These are phyloP conservation scores for Amaranthus hypochondriacus DNA, from an alignment of 148 eudicot genomes.

Conservation along the genomic window DNA sequence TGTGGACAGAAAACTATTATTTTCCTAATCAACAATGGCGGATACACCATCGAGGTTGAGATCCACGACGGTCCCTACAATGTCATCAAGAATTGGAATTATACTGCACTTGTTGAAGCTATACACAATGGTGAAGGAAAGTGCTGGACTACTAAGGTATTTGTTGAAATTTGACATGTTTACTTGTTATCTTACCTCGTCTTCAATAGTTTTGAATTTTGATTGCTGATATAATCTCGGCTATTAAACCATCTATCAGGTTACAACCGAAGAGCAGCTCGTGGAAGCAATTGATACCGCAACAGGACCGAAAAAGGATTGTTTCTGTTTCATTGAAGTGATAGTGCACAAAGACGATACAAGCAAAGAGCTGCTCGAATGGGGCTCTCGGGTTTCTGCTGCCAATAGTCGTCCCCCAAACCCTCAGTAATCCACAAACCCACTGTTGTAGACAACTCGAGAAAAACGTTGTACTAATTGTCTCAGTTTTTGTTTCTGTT, in stretches of 20 bases:
- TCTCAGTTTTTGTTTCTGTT: too few relatives aligned
- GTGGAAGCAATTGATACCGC: constrained; percentile 55
- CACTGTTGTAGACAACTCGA: too few relatives aligned
- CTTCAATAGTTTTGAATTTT: not conserved
- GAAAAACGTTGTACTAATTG: too few relatives aligned
- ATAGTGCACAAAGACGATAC: constrained; percentile 74
- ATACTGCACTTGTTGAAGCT: constrained; percentile 73
- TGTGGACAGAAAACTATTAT: constrained; percentile 66
- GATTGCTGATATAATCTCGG: not conserved
- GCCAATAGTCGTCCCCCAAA: too few relatives aligned
- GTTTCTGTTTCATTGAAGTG: constrained; percentile 68
- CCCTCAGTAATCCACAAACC: too few relatives aligned
- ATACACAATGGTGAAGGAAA: constrained; percentile 77
- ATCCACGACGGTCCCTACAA: constrained; percentile 92
- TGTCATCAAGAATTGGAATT: constrained; percentile 83
- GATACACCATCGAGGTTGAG: constrained; percentile 87
- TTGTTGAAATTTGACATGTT: not conserved
- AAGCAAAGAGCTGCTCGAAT: constrained; percentile 83
- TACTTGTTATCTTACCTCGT: too few relatives aligned
- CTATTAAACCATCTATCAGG: constrained; percentile 26
- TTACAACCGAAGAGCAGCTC: constrained; percentile 54
- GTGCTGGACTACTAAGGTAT: constrained; percentile 84
- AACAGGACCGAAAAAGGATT: constrained; percentile 49
- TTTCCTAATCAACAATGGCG: constrained; percentile 84
- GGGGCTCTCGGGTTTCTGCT: constrained; percentile 68